Conservation (phyloP, 1,139 yeast species). For the Debaryomyces sp. region DNA sequence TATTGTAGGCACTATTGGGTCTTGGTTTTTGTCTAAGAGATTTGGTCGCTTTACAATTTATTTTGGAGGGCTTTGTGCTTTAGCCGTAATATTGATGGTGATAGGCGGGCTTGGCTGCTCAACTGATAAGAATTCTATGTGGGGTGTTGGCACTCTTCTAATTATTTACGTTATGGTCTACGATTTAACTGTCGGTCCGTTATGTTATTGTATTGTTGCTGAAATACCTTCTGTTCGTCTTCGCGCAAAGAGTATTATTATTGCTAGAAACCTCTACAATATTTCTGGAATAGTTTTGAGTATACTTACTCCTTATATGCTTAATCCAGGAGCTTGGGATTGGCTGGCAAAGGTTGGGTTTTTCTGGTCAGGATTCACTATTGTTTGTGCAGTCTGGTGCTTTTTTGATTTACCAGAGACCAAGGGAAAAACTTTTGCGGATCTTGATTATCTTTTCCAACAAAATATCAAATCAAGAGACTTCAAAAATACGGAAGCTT, state of each 20-base stretch:
- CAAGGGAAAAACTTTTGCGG: slow-evolving; percentile 58
- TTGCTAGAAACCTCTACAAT: slow-evolving; percentile 55
- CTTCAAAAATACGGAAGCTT: slow-evolving; percentile 33
- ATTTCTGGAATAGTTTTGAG: slow-evolving; percentile 45
- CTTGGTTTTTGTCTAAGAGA: slow-evolving; percentile 53
- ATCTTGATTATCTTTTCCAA: slow-evolving; percentile 55
- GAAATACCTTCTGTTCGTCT: slow-evolving; percentile 60
- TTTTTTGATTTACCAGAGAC: slow-evolving; percentile 64
- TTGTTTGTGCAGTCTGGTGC: slow-evolving; percentile 43
- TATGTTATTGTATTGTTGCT: slow-evolving; percentile 57
- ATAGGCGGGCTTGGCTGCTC: slow-evolving; percentile 39
- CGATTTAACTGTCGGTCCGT: slow-evolving; percentile 60
- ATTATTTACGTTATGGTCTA: slow-evolving; percentile 52
- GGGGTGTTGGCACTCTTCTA: slow-evolving; percentile 53
- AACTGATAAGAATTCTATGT: slow-evolving; percentile 29
- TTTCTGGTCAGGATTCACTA: slow-evolving; percentile 55
- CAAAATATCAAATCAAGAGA: slow-evolving; percentile 46
- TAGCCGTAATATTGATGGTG: slow-evolving; percentile 39
- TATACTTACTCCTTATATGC: slow-evolving; percentile 58
- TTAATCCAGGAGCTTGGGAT: slow-evolving; percentile 58
- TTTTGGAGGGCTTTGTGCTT: slow-evolving; percentile 42
- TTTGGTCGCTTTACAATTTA: slow-evolving; percentile 55
- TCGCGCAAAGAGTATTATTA: slow-evolving; percentile 57
- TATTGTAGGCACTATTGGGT: slow-evolving; percentile 49
- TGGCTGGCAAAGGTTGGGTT: slow-evolving; percentile 64